These are phyloP conservation scores for Xylaria longipes DNA, from an alignment of 495 filamentous ascomycete genomes.

Conservation along the genomic window DNA sequence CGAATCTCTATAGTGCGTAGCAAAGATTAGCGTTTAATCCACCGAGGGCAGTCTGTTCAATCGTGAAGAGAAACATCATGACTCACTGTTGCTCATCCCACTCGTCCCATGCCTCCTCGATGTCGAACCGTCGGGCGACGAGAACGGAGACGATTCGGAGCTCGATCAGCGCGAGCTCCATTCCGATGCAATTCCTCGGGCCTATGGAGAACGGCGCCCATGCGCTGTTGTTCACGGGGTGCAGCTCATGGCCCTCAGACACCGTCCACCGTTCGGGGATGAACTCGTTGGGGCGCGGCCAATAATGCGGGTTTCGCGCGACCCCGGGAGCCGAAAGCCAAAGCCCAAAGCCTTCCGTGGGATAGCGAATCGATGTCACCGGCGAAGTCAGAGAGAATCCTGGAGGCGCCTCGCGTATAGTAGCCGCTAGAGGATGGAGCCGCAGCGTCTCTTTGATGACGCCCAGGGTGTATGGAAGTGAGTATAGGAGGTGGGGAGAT, in stretches of 20 bases:
- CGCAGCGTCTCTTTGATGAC: slow-evolving; percentile 57
- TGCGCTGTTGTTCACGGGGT: slow-evolving; percentile 45
- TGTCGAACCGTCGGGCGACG: slow-evolving; percentile 53
- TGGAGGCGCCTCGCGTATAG: slow-evolving; percentile 36
- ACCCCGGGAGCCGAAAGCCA: slow-evolving; percentile 43
- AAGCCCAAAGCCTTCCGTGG: slow-evolving; percentile 40
- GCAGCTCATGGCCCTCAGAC: slow-evolving; percentile 41
- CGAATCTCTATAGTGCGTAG: slow-evolving; percentile 24
- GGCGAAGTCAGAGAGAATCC: slow-evolving; percentile 38
- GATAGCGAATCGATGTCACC: slow-evolving; percentile 36
- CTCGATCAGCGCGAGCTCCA: slow-evolving; percentile 59
- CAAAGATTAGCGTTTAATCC: slow-evolving; percentile 9
- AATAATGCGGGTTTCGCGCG: slow-evolving; percentile 44
- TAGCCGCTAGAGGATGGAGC: slow-evolving; percentile 46
- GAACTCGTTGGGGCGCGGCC: slow-evolving; percentile 48
- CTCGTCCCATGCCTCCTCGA: slow-evolving; percentile 54
- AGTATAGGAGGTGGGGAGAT: slow-evolving; percentile 42
- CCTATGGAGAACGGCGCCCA: slow-evolving; percentile 62
- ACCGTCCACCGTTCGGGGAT: slow-evolving; percentile 53
- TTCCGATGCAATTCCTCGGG: slow-evolving; percentile 60
- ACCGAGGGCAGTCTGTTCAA: neutral
- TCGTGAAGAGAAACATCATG: neutral
- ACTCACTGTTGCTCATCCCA: slow-evolving; percentile 42
- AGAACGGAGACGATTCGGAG: slow-evolving; percentile 53
- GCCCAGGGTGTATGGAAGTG: slow-evolving; percentile 52